These are phyloP conservation scores for Nemophila menziesii DNA, from an alignment of 257 asterid species.

Conservation along the genomic window DNA sequence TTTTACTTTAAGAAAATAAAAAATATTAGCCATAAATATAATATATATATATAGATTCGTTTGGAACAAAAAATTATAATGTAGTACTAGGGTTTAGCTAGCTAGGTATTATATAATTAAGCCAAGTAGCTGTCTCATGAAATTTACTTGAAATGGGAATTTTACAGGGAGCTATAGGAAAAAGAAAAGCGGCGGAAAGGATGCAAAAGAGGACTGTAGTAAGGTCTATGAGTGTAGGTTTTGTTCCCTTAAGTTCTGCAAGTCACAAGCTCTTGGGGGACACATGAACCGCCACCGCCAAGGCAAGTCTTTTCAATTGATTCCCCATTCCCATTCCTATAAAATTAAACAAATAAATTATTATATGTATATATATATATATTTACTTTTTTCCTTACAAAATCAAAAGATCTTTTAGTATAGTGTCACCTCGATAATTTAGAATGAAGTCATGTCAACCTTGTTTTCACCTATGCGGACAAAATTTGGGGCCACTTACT, in stretches of 20 bases:
- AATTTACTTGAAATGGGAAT: slow-evolving; percentile 39
- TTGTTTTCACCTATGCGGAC: slow-evolving; percentile 18
- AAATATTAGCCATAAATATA: no score
- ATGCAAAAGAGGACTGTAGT: slow-evolving; percentile 37
- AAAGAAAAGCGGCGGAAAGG: slow-evolving; percentile 80
- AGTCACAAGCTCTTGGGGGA: slow-evolving; percentile 99
- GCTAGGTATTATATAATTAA: slow-evolving; percentile 13
- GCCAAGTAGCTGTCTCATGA: slow-evolving; percentile 45
- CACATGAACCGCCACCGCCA: slow-evolving; percentile 99
- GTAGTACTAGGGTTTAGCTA: slow-evolving; percentile 10
- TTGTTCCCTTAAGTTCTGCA: slow-evolving; percentile 97
- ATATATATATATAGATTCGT: no score
- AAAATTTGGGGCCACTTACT: slow-evolving; percentile 1
- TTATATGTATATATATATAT: not conserved
- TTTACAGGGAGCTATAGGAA: slow-evolving; percentile 36
- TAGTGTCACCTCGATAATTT: no score
- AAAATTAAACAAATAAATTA: not conserved
- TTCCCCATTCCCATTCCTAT: not conserved
- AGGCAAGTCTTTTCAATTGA: slow-evolving; percentile 30
- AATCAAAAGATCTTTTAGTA: not conserved
- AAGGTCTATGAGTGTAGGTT: slow-evolving; percentile 97
- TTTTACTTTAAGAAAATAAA: not conserved
- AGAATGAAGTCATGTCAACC: slow-evolving; percentile 27
- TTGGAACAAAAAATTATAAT: no score
- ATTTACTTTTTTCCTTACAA: not conserved